Base-by-base conservation (phyloP, 2,329 filamentous ascomycete genomes). In the Pseudogymnoascus pannorum region DNA sequence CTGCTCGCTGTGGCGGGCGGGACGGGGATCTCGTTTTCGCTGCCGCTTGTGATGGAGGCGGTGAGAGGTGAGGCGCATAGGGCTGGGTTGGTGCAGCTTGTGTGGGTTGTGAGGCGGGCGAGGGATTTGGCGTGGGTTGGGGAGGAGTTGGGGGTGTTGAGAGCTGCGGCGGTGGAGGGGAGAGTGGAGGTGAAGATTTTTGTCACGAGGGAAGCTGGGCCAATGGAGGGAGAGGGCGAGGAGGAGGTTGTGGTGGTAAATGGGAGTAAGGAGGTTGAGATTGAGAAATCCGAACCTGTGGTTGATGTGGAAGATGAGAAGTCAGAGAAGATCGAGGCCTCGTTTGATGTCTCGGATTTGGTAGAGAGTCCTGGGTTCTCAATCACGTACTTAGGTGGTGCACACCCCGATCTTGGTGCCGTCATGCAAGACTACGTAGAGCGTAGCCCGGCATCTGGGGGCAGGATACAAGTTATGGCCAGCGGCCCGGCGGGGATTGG, bases 401-500 rank as follows among this genome's bases (percentile, higher is more conserved):
- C 72, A 31, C 76, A 80, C 38, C 79, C 81, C 0, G 73, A 83
- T 58, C 68, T 87, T 14, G 58, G 67, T 1, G 70, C 72, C 14
- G 71, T 83, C 7, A 74, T 87, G 1, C 68, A 68, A 5, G 72
- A 73, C 2, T 86, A 86, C 65, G 75, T 83, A 3, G 73, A 73
- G 0, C 67, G 71, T 1, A 81, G 80, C 0, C 70, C 76, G 0
- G 67, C 71, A 9, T 57, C 69, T 2, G 64, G 60, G 0, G 83
- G 83, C 0, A 72, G 79, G 11, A 84, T 82, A 0, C 75, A 76
- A 0, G 82, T 88, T 0, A 79, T 84, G 68, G 84, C 80, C 0
- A 87, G 84, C 66, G 85, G 85, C 0, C 85, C 85, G 1, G 77
- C 78, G 0, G 75, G 77, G 1, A 85, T 88, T 81, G 79, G 86